Evolutionary conservation across 2,329 filamentous ascomycete species (phyloP).

Genomic region (Alternaria angustiovoidea): DNA sequence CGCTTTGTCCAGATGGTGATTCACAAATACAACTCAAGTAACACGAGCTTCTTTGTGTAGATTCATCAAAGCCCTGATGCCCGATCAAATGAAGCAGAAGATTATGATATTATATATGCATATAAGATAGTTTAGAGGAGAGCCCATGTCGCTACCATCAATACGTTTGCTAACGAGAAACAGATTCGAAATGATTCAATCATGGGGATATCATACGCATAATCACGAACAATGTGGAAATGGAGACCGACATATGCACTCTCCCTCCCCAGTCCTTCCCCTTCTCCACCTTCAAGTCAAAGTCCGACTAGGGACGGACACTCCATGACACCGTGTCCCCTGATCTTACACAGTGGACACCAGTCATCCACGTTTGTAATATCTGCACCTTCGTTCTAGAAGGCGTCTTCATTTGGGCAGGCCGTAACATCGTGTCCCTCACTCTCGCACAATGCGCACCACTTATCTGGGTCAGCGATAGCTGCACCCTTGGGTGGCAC

Average conservation of each 20-base stretch:
- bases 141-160: background rate
- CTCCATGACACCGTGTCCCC: background rate
- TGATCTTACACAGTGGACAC: background rate
- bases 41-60: background rate
- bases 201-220: constrained; percentile 17
- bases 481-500: constrained; percentile 46
- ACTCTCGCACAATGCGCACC: constrained; percentile 95
- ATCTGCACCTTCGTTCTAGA: constrained; percentile 26
- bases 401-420: constrained; percentile 88
- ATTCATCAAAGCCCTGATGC: background rate
- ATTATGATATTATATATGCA: constrained; percentile 5
- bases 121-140: background rate
- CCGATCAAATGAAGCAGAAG: background rate
- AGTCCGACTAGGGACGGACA: background rate
- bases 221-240: background rate
- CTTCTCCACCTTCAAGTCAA: background rate
- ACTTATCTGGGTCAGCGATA: constrained; percentile 77
- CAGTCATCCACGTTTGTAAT: no score
- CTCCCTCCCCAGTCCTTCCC: background rate
- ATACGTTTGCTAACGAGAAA: background rate
- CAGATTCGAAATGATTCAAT: background rate
- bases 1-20: background rate
- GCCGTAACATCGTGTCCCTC: constrained; percentile 97
- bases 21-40: background rate
- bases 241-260: background rate